Evolutionary conservation across 495 filamentous ascomycete genomes (phyloP).

Genomic region (Neurospora intermedia): DNA sequence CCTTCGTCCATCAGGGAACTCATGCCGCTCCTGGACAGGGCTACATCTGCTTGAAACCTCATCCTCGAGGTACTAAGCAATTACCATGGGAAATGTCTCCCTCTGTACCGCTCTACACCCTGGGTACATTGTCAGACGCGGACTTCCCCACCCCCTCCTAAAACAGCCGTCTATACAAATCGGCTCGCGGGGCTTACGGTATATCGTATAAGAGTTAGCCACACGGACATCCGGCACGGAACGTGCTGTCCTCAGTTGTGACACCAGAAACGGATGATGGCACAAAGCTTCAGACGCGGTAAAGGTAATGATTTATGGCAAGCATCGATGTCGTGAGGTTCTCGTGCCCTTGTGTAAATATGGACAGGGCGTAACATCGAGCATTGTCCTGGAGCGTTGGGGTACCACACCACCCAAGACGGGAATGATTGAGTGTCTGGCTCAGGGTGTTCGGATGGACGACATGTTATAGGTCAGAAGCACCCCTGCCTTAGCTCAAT

Average conservation of each 20-base stretch:
- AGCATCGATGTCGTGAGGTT: neutral
- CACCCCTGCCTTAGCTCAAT: neutral
- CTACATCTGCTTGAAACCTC: neutral
- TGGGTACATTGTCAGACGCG: neutral
- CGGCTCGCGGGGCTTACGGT: neutral
- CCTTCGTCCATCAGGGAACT: neutral
- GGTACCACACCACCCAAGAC: neutral
- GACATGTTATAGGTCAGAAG: neutral
- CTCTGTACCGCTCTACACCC: neutral
- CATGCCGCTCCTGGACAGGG: neutral
- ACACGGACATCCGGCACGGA: neutral
- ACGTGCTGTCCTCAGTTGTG: neutral
- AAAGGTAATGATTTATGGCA: neutral
- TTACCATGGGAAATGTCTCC: neutral
- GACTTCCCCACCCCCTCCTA: neutral
- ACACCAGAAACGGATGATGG: neutral
- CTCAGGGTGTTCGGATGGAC: neutral
- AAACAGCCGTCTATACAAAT: neutral
- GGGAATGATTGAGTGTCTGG: neutral
- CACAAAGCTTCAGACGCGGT: neutral
- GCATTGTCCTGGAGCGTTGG: neutral
- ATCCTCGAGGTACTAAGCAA: neutral
- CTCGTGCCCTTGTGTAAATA: neutral
- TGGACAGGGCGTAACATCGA: neutral
- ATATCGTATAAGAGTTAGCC: neutral